Conservation (phyloP, 1,139 yeast genomes). For the Sugiyamaella castrensis region DNA sequence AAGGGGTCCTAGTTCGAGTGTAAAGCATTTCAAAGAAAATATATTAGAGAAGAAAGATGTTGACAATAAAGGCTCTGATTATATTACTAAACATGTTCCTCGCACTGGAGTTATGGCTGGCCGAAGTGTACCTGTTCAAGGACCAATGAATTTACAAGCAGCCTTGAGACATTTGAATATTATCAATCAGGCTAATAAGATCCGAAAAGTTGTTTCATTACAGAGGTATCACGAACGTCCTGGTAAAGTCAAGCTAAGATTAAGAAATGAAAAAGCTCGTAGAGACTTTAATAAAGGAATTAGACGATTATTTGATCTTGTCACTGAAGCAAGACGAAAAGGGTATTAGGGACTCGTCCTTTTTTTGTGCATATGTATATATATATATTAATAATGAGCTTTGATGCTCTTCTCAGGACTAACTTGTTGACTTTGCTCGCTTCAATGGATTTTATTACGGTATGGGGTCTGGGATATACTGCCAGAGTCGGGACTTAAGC, state of each 20-base stretch:
- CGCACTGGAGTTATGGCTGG: constrained; percentile 39
- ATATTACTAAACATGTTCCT: constrained; percentile 25
- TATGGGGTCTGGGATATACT: too few species aligned
- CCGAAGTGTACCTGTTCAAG: constrained; percentile 28
- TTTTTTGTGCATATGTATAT: constrained; percentile 1
- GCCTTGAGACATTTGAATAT: constrained; percentile 32
- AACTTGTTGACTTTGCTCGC: background rate
- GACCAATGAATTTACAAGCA: constrained; percentile 25
- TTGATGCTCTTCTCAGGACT: too few species aligned
- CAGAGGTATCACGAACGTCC: constrained; percentile 39
- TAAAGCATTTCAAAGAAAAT: background rate
- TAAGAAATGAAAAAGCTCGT: constrained; percentile 33
- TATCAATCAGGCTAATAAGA: constrained; percentile 32
- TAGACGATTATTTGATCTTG: constrained; percentile 36
- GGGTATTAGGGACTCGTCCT: constrained; percentile 29
- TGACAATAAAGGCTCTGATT: constrained; percentile 12
- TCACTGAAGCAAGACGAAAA: constrained; percentile 38
- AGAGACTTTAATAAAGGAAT: constrained; percentile 37
- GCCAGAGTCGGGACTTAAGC: too few species aligned
- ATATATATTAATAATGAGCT: constrained; percentile 1
- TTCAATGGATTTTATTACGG: too few species aligned
- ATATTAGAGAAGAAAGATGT: constrained; percentile 8
- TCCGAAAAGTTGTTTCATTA: constrained; percentile 29
- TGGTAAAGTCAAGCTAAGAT: constrained; percentile 36
- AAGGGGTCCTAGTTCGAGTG: constrained; percentile 5